Conservation (phyloP, 2,329 filamentous ascomycete genomes). For the Hymenoscyphus linearis region DNA sequence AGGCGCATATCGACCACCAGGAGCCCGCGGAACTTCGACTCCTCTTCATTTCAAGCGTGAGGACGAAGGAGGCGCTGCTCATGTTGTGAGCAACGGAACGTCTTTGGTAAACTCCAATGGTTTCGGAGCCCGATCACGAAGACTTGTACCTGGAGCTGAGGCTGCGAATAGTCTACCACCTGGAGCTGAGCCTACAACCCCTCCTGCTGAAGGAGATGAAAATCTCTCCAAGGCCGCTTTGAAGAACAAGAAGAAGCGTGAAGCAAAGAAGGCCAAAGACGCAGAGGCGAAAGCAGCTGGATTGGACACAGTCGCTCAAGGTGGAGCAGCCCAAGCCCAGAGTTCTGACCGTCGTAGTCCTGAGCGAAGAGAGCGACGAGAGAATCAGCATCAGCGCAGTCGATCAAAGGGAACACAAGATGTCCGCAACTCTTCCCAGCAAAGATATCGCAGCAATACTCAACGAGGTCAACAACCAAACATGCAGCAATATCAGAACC, state of each 20-base stretch:
- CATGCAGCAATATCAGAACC: slow-evolving; percentile 1
- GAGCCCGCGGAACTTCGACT: slow-evolving; percentile 81
- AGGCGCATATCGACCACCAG: slow-evolving; percentile 93
- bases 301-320: slow-evolving; percentile 29
- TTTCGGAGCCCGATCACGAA: slow-evolving; percentile 63
- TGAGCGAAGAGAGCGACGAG: slow-evolving; percentile 51
- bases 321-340: slow-evolving; percentile 29
- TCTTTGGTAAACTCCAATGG: slow-evolving; percentile 63
- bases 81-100: slow-evolving; percentile 71
- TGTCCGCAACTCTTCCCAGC: slow-evolving; percentile 40
- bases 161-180: slow-evolving; percentile 58
- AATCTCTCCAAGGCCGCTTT: slow-evolving; percentile 75
- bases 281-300: slow-evolving; percentile 55
- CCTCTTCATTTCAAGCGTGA: slow-evolving; percentile 96
- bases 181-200: slow-evolving; percentile 63
- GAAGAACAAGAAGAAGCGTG: slow-evolving; percentile 99
- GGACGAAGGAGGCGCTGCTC: slow-evolving; percentile 90
- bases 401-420: slow-evolving; percentile 43
- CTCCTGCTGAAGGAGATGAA: slow-evolving; percentile 56
- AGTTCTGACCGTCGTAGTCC: slow-evolving; percentile 52
- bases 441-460: slow-evolving; percentile 48
- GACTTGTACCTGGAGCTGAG: slow-evolving; percentile 84
- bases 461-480: slow-evolving; percentile 27
- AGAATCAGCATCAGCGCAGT: slow-evolving; percentile 45
- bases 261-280: slow-evolving; percentile 86